Percentiles rank a stretch among this genome's conserved stretches.
Evolutionary conservation across 75 land plant genomes (phyloP).

Genomic region (Isoetes taiwanensis): DNA sequence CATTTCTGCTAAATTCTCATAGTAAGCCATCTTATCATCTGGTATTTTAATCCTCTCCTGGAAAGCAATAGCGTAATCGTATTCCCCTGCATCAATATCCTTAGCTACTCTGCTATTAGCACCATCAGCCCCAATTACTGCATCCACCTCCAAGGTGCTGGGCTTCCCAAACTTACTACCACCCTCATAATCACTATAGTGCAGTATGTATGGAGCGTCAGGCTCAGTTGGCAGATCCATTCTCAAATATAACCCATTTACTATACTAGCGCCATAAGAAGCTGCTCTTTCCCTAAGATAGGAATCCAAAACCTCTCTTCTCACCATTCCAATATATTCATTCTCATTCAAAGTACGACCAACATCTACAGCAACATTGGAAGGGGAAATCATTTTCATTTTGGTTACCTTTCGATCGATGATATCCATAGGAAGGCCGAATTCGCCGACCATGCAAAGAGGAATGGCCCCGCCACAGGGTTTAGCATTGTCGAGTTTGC

Average conservation of each 20-base stretch:
- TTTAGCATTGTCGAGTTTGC: slow-evolving; percentile 71
- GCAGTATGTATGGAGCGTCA: slow-evolving; percentile 41
- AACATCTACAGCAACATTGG: slow-evolving; percentile 87
- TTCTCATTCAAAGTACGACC: slow-evolving; percentile 63
- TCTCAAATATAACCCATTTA: slow-evolving; percentile 52
- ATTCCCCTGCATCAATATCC: slow-evolving; percentile 76
- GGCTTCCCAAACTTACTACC: slow-evolving; percentile 24
- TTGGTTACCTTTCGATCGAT: slow-evolving; percentile 76
- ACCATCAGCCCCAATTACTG: slow-evolving; percentile 93
- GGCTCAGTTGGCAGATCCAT: slow-evolving; percentile 48
- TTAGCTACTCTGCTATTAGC: slow-evolving; percentile 87
- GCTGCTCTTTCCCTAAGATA: slow-evolving; percentile 68
- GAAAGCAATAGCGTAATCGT: slow-evolving; percentile 92
- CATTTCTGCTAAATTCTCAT: slow-evolving; percentile 93
- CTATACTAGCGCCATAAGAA: slow-evolving; percentile 43
- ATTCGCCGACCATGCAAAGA: slow-evolving; percentile 91
- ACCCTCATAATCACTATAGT: slow-evolving; percentile 41
- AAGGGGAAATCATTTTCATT: slow-evolving; percentile 95
- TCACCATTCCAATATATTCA: slow-evolving; percentile 92
- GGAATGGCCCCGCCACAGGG: slow-evolving; percentile 99
- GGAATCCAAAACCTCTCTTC: slow-evolving; percentile 81
- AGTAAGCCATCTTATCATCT: slow-evolving; percentile 87
- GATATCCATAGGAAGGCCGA: slow-evolving; percentile 55
- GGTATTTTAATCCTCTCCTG: slow-evolving; percentile 88
- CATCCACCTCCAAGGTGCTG: slow-evolving; percentile 61